Conservation (phyloP, 2,329 filamentous ascomycete species). For the Alternaria novae-zelandiae region DNA sequence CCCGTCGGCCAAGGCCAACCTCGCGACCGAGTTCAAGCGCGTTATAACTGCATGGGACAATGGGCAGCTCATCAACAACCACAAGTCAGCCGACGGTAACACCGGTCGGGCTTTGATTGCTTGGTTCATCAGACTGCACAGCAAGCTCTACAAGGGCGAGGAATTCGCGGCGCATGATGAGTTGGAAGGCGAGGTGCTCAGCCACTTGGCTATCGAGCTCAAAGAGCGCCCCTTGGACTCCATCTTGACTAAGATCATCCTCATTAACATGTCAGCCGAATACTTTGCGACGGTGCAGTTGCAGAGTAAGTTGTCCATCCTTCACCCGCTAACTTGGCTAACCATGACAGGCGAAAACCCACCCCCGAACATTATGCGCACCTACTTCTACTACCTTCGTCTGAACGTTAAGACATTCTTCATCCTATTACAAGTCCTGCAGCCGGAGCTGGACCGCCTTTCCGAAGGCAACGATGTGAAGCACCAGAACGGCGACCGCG, state of each 20-base stretch:
- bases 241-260: slow-evolving; percentile 76
- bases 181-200: slow-evolving; percentile 83
- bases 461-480: slow-evolving; percentile 56
- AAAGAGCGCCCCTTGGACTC: slow-evolving; percentile 70
- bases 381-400: slow-evolving; percentile 69
- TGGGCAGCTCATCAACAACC: slow-evolving; percentile 57
- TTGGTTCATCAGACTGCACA: slow-evolving; percentile 88
- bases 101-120: slow-evolving; percentile 70
- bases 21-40: slow-evolving; percentile 80
- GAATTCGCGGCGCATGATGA: slow-evolving; percentile 78
- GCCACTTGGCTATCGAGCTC: slow-evolving; percentile 74
- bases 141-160: slow-evolving; percentile 79
- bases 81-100: slow-evolving; percentile 50
- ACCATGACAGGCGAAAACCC: slow-evolving; percentile 29
- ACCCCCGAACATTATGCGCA: slow-evolving; percentile 46
- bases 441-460: slow-evolving; percentile 70
- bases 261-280: slow-evolving; percentile 87
- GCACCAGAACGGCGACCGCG: slow-evolving; percentile 43
- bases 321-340: slow-evolving; percentile 8
- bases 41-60: slow-evolving; percentile 64
- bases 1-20: slow-evolving; percentile 74
- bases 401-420: slow-evolving; percentile 82
- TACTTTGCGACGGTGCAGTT: slow-evolving; percentile 70
- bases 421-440: slow-evolving; percentile 71
- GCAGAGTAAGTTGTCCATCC: slow-evolving; percentile 54